phyloP scores from a whole-genome alignment of 352 stramenopile genomes.

The Phytophthora megakarya region DNA sequence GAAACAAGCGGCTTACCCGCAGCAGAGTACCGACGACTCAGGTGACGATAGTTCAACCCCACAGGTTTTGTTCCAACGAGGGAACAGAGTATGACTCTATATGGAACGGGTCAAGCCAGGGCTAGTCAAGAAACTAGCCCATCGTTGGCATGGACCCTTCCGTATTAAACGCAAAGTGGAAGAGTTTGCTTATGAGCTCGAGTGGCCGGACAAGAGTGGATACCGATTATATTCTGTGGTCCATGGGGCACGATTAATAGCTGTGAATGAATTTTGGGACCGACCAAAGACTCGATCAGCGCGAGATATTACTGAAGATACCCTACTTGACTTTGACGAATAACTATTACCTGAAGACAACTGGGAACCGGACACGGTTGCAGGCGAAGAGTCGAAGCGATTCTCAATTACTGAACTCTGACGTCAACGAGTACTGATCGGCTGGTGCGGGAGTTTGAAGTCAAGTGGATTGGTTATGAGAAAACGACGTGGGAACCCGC shows the following conservation, averaged over 20 bases:
- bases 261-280: too few species aligned
- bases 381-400: background rate
- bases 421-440: conserved; percentile 4
- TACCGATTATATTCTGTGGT: too few species aligned
- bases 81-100: conserved; percentile 5
- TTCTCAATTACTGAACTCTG: background rate
- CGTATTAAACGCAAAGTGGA: too few species aligned
- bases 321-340: too few species aligned
- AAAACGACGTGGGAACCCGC: conserved; percentile 7
- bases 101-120: conserved; percentile 13
- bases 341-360: too few species aligned
- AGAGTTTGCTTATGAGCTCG: too few species aligned
- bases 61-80: background rate
- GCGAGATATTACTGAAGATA: too few species aligned
- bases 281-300: too few species aligned
- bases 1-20: background rate
- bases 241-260: too few species aligned
- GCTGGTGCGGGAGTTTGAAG: background rate
- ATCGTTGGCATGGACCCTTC: too few species aligned
- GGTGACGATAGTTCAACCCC: background rate
- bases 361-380: too few species aligned
- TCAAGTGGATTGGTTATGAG: conserved; percentile 11
- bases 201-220: too few species aligned
- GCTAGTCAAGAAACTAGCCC: background rate
- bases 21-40: background rate